Evolutionary conservation across 768 basidiomycete genomes (phyloP), one percentile per base, ranked within the genome.

Genomic region (Boletus speciosus): DNA sequence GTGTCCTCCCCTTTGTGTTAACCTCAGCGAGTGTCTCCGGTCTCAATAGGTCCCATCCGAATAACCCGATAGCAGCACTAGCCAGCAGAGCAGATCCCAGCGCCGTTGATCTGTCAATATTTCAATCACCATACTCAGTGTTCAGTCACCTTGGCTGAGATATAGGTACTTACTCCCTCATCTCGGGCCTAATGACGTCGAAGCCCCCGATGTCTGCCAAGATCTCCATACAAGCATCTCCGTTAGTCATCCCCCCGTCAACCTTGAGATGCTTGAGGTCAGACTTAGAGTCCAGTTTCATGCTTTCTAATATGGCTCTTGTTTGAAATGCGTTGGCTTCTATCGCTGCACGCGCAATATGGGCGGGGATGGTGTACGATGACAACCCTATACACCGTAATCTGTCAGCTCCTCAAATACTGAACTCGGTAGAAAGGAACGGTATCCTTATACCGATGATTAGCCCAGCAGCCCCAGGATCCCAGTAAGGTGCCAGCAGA

Each of bases 181-280:
- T 99, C 66, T 92, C 86, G 11, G 96, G 97, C 51, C 97, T 79
- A 54, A 95, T 76, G 58, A 99, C 91, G 29, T 83, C 84, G 73
- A 97, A 95, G 14, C 95, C 96, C 31, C 94, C 93, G 40, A 96
- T 76, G 68, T 97, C 88, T 4, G 91, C 91, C 55, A 95, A 78
- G 44, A 95, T 75, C 62, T 81, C 77, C 93, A 96, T 92, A 52
- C 86, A 90, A 29, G 90, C 71, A 65, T 96, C 92, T 34, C 91
- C 90, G 60, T 95, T 96, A 11, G 94, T 97, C 89, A 97, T 95
- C 15, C 94, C 93, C n/a, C 97, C 97, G 69, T 98, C 97, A 35
- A 99, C 96, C 69, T 88, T 95, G 58, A 99, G 83, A 61, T 88
- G 81, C 65, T 87, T 85, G 50, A 97, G 79, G 44, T 89, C 84